Evolutionary conservation across 306 rosid species (phyloP), one percentile per base, ranked within the genome.

Genomic region (Lotus japonicus): DNA sequence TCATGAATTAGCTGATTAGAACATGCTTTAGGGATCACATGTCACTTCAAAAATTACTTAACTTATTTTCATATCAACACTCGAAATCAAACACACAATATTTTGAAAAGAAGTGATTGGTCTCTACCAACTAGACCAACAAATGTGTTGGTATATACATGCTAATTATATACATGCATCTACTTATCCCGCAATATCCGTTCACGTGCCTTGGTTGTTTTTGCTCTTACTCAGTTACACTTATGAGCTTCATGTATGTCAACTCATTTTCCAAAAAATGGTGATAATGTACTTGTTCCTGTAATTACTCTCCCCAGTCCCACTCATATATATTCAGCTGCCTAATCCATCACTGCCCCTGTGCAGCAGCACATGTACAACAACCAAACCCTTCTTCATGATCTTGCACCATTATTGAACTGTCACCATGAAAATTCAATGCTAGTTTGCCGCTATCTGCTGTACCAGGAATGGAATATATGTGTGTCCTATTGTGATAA

Each of bases 171-270:
- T 31, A 31, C 50, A 64, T 68, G 35, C 68, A 49, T 78, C 3
- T 60, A 77, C 81, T 82, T 72, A 86, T 86, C 77, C 89, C 81
- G 79, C 80, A 55, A 74, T 66, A 83, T 85, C 87, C 86, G 85
- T 74, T 87, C 95, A 79, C 84, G 81, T 78, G 92, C 53, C 58
- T 5, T 26, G 10, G 23, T 9, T 2, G 31, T 64, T 58, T 80
- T 80, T 70, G 80, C 50, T 51, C 42, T 62, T 77, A 45, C 11
- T 50, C 10, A 19, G 14, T 16, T 52, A 68, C 50, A 26, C 42
- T 55, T 63, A 11, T 26, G 26, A 31, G 33, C 19, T 48, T 62
- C 46, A 33, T 59, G 26, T 21, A 21, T n/a, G 19, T 53, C 57
- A 48, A 49, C 52, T 3, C 62, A 39, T 17, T 65, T 72, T 74